Conservation (phyloP, 2,329 filamentous ascomycete genomes). For the Chrysosporium keratinophilum region DNA sequence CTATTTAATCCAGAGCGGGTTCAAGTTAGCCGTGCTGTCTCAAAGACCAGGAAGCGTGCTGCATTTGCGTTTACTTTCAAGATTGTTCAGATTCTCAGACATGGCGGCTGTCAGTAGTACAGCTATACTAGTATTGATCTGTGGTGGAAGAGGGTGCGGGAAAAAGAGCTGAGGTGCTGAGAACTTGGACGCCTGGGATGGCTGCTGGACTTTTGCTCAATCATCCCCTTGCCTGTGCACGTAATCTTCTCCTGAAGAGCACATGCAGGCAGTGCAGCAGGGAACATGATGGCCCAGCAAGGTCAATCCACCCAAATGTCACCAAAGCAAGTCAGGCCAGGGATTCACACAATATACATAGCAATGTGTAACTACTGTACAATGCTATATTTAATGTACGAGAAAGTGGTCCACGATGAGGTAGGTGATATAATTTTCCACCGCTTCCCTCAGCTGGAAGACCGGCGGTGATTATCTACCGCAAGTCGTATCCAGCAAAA, state of each 20-base stretch:
- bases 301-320: background rate
- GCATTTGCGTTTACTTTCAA: constrained; percentile 1
- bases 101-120: background rate
- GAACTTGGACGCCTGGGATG: background rate
- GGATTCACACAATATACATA: too few species aligned
- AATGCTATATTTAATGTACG: too few species aligned
- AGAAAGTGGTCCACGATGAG: too few species aligned
- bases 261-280: background rate
- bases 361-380: too few species aligned
- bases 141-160: background rate
- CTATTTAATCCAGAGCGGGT: constrained; percentile 6
- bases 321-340: too few species aligned
- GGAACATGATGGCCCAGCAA: background rate
- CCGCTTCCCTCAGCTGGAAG: too few species aligned
- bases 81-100: constrained; percentile 6
- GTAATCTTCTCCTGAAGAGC: background rate
- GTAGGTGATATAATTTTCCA: too few species aligned
- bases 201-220: too few species aligned
- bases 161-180: background rate
- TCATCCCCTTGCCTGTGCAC: background rate
- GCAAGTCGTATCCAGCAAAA: too few species aligned
- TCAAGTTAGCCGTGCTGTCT: constrained; percentile 2
- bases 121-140: background rate
- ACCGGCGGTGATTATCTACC: too few species aligned
- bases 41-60: background rate